phyloP scores from a whole-genome alignment of 225 moss, liverwort and hornwort genomes.

The Polytrichum commune region DNA sequence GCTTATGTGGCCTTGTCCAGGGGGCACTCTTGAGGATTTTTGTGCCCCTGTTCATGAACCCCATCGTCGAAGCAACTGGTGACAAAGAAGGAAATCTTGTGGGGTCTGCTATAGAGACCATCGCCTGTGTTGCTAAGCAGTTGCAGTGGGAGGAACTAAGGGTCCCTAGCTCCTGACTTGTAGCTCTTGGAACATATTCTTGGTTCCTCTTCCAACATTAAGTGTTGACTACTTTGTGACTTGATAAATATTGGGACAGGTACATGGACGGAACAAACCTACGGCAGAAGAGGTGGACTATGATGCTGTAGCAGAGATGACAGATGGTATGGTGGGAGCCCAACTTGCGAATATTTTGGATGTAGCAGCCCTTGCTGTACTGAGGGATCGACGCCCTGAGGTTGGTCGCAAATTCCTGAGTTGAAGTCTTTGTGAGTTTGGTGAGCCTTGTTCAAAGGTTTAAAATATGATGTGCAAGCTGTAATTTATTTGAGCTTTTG shows the following conservation, averaged over 20 bases:
- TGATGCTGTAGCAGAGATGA: conserved; percentile 94
- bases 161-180: no score
- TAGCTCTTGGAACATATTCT: no score
- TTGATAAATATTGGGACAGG: conserved; percentile 34
- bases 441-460: background rate
- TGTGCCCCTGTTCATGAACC: conserved; percentile 86
- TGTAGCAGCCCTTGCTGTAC: conserved; percentile 86
- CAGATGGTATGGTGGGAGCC: conserved; percentile 98
- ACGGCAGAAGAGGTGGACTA: conserved; percentile 99
- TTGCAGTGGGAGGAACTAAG: conserved; percentile 58
- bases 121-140: conserved; percentile 72
- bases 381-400: conserved; percentile 88
- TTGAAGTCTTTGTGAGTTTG: conserved; percentile 4
- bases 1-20: conserved; percentile 22
- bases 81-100: conserved; percentile 96
- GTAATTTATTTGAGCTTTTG: no score
- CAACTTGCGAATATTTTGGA: conserved; percentile 94
- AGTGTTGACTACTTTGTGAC: no score
- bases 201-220: no score
- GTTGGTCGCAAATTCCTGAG: conserved; percentile 22
- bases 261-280: conserved; percentile 92
- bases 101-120: conserved; percentile 65
- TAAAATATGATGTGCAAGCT: no score
- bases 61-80: conserved; percentile 88
- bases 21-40: conserved; percentile 87